These are phyloP conservation scores for Eucalyptus rudis DNA, from an alignment of 345 rosid species.

Conservation along the genomic window DNA sequence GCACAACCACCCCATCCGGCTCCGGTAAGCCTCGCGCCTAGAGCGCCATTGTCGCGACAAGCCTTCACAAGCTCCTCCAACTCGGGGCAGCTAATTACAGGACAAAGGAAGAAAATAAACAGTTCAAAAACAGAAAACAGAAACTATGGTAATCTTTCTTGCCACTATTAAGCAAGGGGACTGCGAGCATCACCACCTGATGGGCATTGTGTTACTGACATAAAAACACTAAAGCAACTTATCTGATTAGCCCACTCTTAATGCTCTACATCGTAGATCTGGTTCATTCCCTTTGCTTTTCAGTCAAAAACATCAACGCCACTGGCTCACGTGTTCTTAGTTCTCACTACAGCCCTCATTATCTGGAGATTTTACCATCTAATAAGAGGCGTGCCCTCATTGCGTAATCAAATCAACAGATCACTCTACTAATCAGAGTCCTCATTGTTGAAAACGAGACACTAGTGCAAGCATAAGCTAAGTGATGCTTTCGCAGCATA, in stretches of 20 bases:
- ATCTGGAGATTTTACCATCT: too few species aligned
- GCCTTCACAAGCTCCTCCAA: conserved; percentile 80
- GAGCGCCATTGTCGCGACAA: conserved; percentile 59
- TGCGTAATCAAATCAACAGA: background rate
- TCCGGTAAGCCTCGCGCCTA: conserved; percentile 95
- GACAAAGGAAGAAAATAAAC: background rate
- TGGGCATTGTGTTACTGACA: background rate
- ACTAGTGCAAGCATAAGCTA: background rate
- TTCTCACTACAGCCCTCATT: background rate
- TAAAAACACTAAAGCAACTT: background rate
- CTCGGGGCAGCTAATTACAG: conserved; percentile 66
- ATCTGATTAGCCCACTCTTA: background rate
- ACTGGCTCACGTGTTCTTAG: background rate
- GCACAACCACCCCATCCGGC: conserved; percentile 99
- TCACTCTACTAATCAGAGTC: background rate
- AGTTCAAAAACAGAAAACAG: background rate
- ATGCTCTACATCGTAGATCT: background rate
- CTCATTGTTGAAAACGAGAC: background rate
- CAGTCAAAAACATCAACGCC: background rate
- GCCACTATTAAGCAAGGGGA: background rate
- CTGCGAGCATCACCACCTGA: background rate
- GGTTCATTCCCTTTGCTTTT: background rate
- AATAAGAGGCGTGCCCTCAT: too few species aligned
- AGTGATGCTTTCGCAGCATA: background rate
- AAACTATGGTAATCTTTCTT: background rate